These are phyloP conservation scores for Yarrowia bubula DNA, from an alignment of 805 yeast species.

Conservation along the genomic window DNA sequence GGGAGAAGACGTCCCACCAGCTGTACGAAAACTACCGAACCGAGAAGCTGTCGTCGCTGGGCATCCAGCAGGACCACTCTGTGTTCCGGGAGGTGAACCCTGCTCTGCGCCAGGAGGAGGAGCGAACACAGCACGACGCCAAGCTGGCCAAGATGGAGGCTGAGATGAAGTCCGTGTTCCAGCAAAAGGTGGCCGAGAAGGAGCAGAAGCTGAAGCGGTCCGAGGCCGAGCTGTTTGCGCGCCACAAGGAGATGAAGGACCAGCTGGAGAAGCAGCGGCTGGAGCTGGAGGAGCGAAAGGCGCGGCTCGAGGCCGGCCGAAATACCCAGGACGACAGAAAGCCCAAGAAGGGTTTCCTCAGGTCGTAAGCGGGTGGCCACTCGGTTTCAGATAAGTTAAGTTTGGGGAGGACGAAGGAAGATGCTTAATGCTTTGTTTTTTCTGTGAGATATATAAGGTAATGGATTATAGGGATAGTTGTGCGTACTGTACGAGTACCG, in stretches of 20 bases:
- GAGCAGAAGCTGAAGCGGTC: slow-evolving; percentile 95
- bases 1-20: slow-evolving; percentile 72
- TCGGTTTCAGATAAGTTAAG: background rate
- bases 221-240: slow-evolving; percentile 91
- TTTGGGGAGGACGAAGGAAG: background rate
- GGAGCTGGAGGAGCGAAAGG: slow-evolving; percentile 86
- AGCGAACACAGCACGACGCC: slow-evolving; percentile 87
- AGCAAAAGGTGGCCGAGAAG: slow-evolving; percentile 92
- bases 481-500: background rate
- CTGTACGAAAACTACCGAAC: slow-evolving; percentile 89
- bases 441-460: slow-evolving; percentile 7
- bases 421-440: slow-evolving; percentile 17
- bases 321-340: slow-evolving; percentile 21
- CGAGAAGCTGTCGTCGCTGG: slow-evolving; percentile 73
- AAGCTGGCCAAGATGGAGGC: slow-evolving; percentile 90
- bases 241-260: slow-evolving; percentile 97
- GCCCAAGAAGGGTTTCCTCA: slow-evolving; percentile 25
- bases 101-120: slow-evolving; percentile 86
- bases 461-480: background rate
- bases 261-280: slow-evolving; percentile 83
- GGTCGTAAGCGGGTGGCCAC: background rate
- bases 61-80: slow-evolving; percentile 85
- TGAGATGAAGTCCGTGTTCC: slow-evolving; percentile 95
- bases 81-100: slow-evolving; percentile 98
- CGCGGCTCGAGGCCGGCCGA: slow-evolving; percentile 48